A percentile compares a stretch with the other conserved stretches of the same genome.
phyloP scores from a whole-genome alignment of 805 yeast species.

The Saturnispora zaruensis region DNA sequence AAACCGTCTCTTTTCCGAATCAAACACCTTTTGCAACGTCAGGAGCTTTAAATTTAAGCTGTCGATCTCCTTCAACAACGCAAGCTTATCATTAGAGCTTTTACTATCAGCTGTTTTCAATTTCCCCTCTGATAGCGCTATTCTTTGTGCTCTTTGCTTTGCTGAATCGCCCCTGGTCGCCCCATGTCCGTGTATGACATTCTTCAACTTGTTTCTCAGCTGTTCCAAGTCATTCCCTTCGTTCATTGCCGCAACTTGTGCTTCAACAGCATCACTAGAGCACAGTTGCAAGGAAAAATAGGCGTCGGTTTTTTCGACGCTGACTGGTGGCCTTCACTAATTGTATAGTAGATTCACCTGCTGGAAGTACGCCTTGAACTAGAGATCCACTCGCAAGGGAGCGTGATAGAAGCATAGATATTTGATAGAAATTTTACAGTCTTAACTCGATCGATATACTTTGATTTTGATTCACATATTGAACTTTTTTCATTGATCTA shows the following conservation, averaged over 20 bases:
- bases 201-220: constrained; percentile 44
- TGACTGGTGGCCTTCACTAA: not conserved
- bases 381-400: not conserved
- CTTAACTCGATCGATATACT: not conserved
- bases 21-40: not conserved
- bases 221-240: not conserved
- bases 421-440: not conserved
- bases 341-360: not conserved
- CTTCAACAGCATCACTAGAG: not conserved
- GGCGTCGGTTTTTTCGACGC: constrained; percentile 9
- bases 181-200: constrained; percentile 70
- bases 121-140: not conserved
- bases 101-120: not conserved
- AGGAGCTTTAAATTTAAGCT: constrained; percentile 1
- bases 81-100: not conserved
- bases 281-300: not conserved
- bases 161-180: constrained; percentile 26
- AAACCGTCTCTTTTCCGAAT: not conserved
- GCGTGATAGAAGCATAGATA: not conserved
- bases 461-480: not conserved
- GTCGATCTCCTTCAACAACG: constrained; percentile 4
- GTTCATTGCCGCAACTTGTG: not conserved
- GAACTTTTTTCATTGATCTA: not conserved
- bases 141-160: not conserved
- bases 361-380: not conserved